Evolutionary conservation across 2,329 filamentous ascomycete genomes (phyloP).

Genomic region (Ophiocordyceps camponoti-floridani): DNA sequence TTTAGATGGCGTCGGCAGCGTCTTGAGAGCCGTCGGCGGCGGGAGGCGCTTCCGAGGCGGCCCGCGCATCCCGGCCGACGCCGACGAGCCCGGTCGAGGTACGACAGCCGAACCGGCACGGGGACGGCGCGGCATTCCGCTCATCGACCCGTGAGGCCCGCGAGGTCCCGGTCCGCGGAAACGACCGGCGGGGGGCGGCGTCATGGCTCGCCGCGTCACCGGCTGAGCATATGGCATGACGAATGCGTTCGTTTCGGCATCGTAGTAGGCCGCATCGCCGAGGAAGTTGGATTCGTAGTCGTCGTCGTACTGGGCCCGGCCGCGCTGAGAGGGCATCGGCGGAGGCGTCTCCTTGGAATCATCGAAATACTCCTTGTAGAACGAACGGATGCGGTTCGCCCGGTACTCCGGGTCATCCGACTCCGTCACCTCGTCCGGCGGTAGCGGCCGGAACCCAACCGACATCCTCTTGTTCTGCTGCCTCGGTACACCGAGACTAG

Average conservation of each 20-base stretch:
- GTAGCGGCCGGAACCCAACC: slow-evolving; percentile 65
- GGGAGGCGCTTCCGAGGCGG: slow-evolving; percentile 33
- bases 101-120: slow-evolving; percentile 26
- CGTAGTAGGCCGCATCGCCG: slow-evolving; percentile 48
- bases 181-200: slow-evolving; percentile 55
- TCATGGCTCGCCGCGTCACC: slow-evolving; percentile 82
- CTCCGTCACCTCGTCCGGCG: slow-evolving; percentile 61
- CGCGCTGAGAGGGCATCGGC: slow-evolving; percentile 15
- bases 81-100: slow-evolving; percentile 42
- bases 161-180: slow-evolving; percentile 17
- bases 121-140: slow-evolving; percentile 34
- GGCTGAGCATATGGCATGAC: slow-evolving; percentile 74
- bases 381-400: slow-evolving; percentile 91
- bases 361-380: slow-evolving; percentile 99
- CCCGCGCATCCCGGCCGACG: slow-evolving; percentile 28
- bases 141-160: slow-evolving; percentile 27
- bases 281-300: slow-evolving; percentile 57
- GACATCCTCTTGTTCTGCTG: slow-evolving; percentile 42
- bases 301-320: slow-evolving; percentile 42
- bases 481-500: slow-evolving; percentile 33
- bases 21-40: slow-evolving; percentile 54
- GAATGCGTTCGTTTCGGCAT: slow-evolving; percentile 51
- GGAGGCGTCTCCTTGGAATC: slow-evolving; percentile 43
- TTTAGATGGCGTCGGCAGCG: slow-evolving; percentile 71
- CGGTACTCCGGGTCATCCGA: slow-evolving; percentile 84